These are phyloP conservation scores for Fomitiporia mediterranea DNA, from an alignment of 1,284 basidiomycete genomes.

Conservation along the genomic window DNA sequence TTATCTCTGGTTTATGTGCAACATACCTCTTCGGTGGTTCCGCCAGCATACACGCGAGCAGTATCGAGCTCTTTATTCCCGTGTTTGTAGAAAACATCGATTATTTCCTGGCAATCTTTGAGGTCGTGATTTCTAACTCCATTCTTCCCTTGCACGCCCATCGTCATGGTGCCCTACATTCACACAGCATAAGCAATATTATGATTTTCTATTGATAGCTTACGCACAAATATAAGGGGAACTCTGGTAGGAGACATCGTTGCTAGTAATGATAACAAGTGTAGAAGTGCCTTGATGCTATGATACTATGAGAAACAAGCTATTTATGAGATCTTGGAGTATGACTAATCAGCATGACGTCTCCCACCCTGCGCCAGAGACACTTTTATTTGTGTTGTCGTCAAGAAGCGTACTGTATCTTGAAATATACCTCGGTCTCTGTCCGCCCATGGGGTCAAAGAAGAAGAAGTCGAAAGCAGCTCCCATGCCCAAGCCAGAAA, in stretches of 20 bases:
- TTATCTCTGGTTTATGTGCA: neutral
- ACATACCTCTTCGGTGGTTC: conserved; percentile 46
- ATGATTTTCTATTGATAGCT: neutral
- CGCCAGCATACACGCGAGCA: conserved; percentile 43
- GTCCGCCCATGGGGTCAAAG: conserved; percentile 38
- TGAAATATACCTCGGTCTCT: conserved; percentile 3
- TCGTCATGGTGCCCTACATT: conserved; percentile 45
- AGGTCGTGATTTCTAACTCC: conserved; percentile 38
- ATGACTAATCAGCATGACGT: conserved; percentile 2
- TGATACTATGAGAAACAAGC: too few relatives aligned
- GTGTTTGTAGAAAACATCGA: conserved; percentile 41
- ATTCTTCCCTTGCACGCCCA: conserved; percentile 41
- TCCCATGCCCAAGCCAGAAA: conserved; percentile 29
- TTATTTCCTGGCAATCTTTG: conserved; percentile 39
- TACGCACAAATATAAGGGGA: conserved; percentile 37
- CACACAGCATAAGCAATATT: too few relatives aligned
- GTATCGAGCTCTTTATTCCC: conserved; percentile 48
- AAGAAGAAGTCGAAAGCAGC: conserved; percentile 51
- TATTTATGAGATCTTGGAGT: neutral
- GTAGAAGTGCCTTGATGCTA: too few relatives aligned
- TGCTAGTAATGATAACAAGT: neutral
- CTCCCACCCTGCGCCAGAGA: neutral
- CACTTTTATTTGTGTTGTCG: neutral
- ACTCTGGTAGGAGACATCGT: conserved; percentile 26
- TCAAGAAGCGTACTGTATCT: neutral